Conservation (phyloP, 441 rosid genomes). For the Daphne laureola region DNA sequence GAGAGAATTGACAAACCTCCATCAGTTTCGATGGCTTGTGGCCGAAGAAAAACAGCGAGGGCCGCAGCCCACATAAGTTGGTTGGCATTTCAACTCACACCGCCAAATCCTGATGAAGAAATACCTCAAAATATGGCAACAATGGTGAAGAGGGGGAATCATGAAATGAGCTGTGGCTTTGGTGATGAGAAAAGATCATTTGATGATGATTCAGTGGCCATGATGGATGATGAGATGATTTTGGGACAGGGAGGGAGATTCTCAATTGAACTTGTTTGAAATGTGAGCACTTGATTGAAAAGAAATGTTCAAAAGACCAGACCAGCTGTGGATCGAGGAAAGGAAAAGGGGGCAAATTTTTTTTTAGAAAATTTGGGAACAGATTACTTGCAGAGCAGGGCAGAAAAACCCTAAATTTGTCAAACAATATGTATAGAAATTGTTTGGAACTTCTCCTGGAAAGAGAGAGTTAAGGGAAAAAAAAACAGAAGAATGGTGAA, state of each 20-base stretch:
- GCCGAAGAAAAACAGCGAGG: slow-evolving; percentile 42
- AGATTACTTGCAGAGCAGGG: slow-evolving; percentile 16
- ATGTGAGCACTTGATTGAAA: slow-evolving; percentile 7
- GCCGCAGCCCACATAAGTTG: slow-evolving; percentile 36
- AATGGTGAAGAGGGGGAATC: slow-evolving; percentile 2
- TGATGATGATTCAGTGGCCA: slow-evolving; percentile 8
- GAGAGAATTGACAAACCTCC: slow-evolving; percentile 23
- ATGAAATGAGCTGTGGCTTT: neutral
- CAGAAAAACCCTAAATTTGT: slow-evolving; percentile 12
- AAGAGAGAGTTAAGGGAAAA: slow-evolving; percentile 41
- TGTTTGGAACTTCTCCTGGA: slow-evolving; percentile 39
- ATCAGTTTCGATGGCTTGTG: slow-evolving; percentile 29
- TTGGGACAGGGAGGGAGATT: no score
- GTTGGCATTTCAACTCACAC: slow-evolving; percentile 23
- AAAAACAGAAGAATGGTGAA: slow-evolving; percentile 5
- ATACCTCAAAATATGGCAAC: neutral
- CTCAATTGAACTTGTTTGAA: no score
- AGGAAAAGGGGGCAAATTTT: no score
- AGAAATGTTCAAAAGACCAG: slow-evolving; percentile 15
- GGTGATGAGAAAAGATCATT: neutral
- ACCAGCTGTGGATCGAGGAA: neutral
- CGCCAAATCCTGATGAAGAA: slow-evolving; percentile 14
- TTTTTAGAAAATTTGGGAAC: neutral
- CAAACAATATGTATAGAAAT: neutral
- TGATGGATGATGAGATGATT: no score